Evolutionary conservation across 306 rosid genomes (phyloP).

Genomic region (Phaseolus lunatus): DNA sequence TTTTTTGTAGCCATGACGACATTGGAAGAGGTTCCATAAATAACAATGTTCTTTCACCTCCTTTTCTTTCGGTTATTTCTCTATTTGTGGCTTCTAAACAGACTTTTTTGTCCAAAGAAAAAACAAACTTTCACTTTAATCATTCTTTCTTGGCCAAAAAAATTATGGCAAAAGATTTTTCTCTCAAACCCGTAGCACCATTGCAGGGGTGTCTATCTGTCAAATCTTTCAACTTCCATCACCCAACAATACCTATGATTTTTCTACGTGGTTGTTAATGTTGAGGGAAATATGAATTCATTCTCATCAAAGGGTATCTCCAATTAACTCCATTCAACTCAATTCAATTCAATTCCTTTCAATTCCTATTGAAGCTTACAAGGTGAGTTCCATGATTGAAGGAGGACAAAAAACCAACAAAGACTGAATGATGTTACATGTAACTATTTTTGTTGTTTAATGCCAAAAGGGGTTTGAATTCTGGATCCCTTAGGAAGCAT

Average conservation of each 20-base stretch:
- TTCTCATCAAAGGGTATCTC: background rate
- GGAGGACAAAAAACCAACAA: background rate
- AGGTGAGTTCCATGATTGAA: conserved; percentile 15
- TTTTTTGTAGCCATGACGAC: background rate
- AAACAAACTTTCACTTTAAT: conserved; percentile 39
- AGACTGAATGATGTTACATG: background rate
- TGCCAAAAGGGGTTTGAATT: conserved; percentile 21
- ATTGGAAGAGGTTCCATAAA: conserved; percentile 16
- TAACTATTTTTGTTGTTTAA: background rate
- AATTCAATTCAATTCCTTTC: background rate
- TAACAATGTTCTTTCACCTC: background rate
- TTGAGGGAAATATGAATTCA: background rate
- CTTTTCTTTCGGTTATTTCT: conserved; percentile 45
- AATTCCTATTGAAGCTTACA: background rate
- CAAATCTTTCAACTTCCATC: background rate
- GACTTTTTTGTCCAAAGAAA: conserved; percentile 46
- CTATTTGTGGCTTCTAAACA: conserved; percentile 43
- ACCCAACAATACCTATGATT: background rate
- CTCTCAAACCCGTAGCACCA: conserved; percentile 10
- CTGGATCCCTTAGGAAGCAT: conserved; percentile 22
- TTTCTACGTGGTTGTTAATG: background rate
- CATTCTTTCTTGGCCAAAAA: conserved; percentile 32
- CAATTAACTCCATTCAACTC: background rate
- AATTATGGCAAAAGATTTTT: conserved; percentile 5
- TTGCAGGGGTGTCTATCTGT: conserved; percentile 6